Conservation (phyloP, 2,329 filamentous ascomycete genomes). For the Ceratocystis lukuohia region DNA sequence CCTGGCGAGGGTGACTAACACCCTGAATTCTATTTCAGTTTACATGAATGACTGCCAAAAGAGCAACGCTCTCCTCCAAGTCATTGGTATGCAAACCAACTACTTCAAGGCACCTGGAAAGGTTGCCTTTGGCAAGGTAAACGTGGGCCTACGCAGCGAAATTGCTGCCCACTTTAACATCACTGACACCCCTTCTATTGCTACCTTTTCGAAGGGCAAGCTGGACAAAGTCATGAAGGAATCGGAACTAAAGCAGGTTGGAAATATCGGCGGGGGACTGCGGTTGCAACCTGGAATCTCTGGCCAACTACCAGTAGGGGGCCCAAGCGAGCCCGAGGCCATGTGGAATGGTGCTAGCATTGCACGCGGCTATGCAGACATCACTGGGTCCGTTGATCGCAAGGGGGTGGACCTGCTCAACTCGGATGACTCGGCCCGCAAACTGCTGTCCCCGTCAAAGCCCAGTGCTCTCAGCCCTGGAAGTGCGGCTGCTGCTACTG, state of each 20-base stretch:
- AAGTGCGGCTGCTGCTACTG: constrained; percentile 33
- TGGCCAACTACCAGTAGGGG: constrained; percentile 38
- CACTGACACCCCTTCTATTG: constrained; percentile 75
- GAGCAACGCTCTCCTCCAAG: constrained; percentile 69
- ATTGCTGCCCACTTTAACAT: constrained; percentile 62
- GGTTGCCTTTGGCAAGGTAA: constrained; percentile 77
- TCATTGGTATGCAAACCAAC: constrained; percentile 67
- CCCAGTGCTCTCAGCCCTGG: constrained; percentile 49
- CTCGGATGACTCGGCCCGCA: constrained; percentile 58
- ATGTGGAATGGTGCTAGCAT: constrained; percentile 61
- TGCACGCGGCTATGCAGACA: constrained; percentile 69
- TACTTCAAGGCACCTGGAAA: constrained; percentile 53
- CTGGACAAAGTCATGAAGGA: constrained; percentile 31
- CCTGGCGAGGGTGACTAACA: background rate
- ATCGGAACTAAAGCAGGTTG: background rate
- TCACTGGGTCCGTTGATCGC: constrained; percentile 69
- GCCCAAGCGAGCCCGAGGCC: background rate
- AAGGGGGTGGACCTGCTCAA: constrained; percentile 79
- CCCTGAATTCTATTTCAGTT: constrained; percentile 39
- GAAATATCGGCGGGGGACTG: constrained; percentile 23
- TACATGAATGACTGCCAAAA: constrained; percentile 77
- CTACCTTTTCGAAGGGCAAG: constrained; percentile 65
- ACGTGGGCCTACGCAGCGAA: constrained; percentile 63
- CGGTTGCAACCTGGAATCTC: constrained; percentile 22
- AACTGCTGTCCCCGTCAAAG: constrained; percentile 56